These are phyloP conservation scores for Sarocladium oryzae DNA, from an alignment of 2,329 filamentous ascomycete species.

Conservation along the genomic window DNA sequence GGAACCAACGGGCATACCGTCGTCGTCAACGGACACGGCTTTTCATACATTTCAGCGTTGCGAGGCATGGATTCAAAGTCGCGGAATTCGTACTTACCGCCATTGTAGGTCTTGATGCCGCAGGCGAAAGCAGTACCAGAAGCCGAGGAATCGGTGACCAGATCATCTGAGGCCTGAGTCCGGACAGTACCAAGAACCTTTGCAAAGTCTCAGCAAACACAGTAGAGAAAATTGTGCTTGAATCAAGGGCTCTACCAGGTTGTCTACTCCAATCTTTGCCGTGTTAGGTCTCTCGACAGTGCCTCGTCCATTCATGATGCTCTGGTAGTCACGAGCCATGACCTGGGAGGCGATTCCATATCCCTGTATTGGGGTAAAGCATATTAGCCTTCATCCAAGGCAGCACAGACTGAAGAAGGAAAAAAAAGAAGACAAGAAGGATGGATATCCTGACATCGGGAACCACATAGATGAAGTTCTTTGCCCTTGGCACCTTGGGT, in stretches of 20 bases:
- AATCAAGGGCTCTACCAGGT: slow-evolving; percentile 13
- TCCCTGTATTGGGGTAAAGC: slow-evolving; percentile 10
- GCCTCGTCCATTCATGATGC: slow-evolving; percentile 14
- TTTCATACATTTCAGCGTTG: background rate
- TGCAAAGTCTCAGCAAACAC: background rate
- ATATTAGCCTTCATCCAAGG: too few species aligned
- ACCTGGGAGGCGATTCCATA: slow-evolving; percentile 24
- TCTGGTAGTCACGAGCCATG: slow-evolving; percentile 20
- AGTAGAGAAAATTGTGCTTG: background rate
- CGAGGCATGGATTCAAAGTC: background rate
- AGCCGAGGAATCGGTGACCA: slow-evolving; percentile 19
- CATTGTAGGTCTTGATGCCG: slow-evolving; percentile 20
- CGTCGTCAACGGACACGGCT: slow-evolving; percentile 18
- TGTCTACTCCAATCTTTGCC: slow-evolving; percentile 16
- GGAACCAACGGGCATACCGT: slow-evolving; percentile 17
- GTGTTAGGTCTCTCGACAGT: slow-evolving; percentile 14
- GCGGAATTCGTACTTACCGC: slow-evolving; percentile 11
- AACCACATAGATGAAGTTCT: slow-evolving; percentile 28
- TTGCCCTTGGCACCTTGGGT: slow-evolving; percentile 12
- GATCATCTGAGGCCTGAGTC: slow-evolving; percentile 17
- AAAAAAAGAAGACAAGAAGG: too few species aligned
- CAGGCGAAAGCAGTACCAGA: slow-evolving; percentile 19
- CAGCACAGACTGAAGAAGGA: too few species aligned
- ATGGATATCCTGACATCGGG: slow-evolving; percentile 15
- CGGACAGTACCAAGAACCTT: slow-evolving; percentile 17